Evolutionary conservation across 768 basidiomycete species (phyloP).

Genomic region (Pleurotus platypus): DNA sequence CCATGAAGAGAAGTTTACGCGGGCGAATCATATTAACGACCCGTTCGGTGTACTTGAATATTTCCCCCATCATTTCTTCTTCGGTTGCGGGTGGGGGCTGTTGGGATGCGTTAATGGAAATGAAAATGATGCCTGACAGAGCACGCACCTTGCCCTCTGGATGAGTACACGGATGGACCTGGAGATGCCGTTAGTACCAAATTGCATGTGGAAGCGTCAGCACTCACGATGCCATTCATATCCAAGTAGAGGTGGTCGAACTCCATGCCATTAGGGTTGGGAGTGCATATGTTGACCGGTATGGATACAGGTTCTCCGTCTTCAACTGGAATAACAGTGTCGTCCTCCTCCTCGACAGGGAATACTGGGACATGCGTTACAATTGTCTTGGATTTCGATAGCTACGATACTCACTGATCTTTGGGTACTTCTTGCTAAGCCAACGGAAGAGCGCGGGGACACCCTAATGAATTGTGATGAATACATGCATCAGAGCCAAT

Average conservation of each 20-base stretch:
- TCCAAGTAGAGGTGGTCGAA: conserved; percentile 97
- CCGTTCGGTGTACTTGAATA: conserved; percentile 95
- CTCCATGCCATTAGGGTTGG: conserved; percentile 95
- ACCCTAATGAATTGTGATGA: conserved; percentile 51
- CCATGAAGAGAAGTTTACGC: conserved; percentile 95
- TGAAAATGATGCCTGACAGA: not conserved
- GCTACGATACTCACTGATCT: conserved; percentile 65
- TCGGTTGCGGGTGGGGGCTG: conserved; percentile 97
- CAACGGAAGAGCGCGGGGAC: conserved; percentile 97
- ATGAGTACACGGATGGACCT: conserved; percentile 99
- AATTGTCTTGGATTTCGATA: not conserved
- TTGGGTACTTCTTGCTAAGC: conserved; percentile 98
- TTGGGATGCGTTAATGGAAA: conserved; percentile 3
- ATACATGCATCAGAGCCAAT: too few relatives aligned
- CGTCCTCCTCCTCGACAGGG: conserved; percentile 84
- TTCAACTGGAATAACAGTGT: conserved; percentile 60
- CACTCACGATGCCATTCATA: conserved; percentile 96
- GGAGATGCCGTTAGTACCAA: not conserved
- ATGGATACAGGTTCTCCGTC: conserved; percentile 65
- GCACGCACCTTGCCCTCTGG: conserved; percentile 85
- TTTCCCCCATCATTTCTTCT: conserved; percentile 98
- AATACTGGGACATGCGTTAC: conserved; percentile 39
- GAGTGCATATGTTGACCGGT: conserved; percentile 72
- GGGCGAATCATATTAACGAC: conserved; percentile 97
- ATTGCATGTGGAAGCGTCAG: not conserved